Evolutionary conservation across 2,329 filamentous ascomycete genomes (phyloP).

Genomic region (Hymenoscyphus linearis): DNA sequence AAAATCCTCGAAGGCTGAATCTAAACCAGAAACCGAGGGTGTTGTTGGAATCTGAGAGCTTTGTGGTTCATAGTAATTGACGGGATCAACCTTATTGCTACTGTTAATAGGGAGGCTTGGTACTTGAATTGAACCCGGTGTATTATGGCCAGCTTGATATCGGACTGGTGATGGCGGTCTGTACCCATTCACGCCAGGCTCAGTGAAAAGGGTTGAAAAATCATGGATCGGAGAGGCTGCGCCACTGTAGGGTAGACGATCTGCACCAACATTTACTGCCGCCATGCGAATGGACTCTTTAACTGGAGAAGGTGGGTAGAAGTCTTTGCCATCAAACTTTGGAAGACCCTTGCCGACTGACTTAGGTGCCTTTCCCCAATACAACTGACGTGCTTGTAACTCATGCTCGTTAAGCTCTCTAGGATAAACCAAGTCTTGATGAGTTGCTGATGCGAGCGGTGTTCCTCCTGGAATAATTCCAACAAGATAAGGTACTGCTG

Average conservation of each 20-base stretch:
- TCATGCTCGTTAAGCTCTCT: slow-evolving; percentile 56
- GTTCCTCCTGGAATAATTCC: slow-evolving; percentile 45
- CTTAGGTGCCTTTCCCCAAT: slow-evolving; percentile 53
- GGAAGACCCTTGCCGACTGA: slow-evolving; percentile 47
- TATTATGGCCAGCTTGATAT: not conserved
- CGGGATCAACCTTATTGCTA: not conserved
- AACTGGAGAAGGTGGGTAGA: slow-evolving; percentile 52
- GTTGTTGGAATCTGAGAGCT: not conserved
- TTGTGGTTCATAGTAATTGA: not conserved
- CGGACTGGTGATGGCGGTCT: slow-evolving; percentile 6
- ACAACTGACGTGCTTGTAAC: slow-evolving; percentile 51
- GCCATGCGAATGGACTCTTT: slow-evolving; percentile 31
- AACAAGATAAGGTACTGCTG: slow-evolving; percentile 46
- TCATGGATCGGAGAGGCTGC: not conserved
- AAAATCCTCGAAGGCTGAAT: slow-evolving; percentile 10
- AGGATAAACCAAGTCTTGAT: slow-evolving; percentile 48
- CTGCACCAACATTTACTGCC: not conserved
- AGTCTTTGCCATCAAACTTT: slow-evolving; percentile 61
- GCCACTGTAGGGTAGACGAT: not conserved
- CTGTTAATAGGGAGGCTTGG: not conserved
- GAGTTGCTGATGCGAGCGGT: slow-evolving; percentile 37
- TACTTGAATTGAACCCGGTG: not conserved
- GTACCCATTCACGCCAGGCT: slow-evolving; percentile 12
- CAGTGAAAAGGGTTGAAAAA: slow-evolving; percentile 14
- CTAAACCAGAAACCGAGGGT: not conserved